These are phyloP conservation scores for Gracilariopsis chorda DNA, from an alignment of 23 red algal genomes.

Conservation along the genomic window DNA sequence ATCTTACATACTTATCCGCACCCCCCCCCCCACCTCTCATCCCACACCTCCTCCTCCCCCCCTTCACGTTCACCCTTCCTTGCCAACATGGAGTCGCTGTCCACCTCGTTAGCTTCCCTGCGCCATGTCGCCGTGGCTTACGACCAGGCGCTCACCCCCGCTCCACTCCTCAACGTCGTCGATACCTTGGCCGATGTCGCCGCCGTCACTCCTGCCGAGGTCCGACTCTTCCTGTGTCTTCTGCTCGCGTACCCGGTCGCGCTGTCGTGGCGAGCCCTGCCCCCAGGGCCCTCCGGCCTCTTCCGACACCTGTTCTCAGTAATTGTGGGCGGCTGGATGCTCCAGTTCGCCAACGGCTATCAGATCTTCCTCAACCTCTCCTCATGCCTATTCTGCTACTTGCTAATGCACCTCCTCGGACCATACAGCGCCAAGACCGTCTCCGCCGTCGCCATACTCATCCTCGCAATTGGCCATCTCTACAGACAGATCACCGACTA, in stretches of 20 bases:
- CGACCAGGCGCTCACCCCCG: slow-evolving; percentile 67
- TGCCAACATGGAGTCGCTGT: neutral
- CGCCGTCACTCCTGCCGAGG: slow-evolving; percentile 49
- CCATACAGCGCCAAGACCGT: slow-evolving; percentile 45
- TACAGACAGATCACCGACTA: slow-evolving; percentile 91
- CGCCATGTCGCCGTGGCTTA: slow-evolving; percentile 15
- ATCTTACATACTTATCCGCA: neutral
- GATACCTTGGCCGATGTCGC: slow-evolving; percentile 34
- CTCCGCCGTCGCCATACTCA: slow-evolving; percentile 55
- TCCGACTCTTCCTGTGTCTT: slow-evolving; percentile 67
- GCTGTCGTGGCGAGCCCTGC: slow-evolving; percentile 68
- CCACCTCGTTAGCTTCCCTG: neutral
- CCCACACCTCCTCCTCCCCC: neutral
- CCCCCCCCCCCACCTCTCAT: neutral
- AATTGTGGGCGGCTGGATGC: slow-evolving; percentile 77
- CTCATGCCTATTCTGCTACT: slow-evolving; percentile 67
- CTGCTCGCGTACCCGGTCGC: slow-evolving; percentile 68
- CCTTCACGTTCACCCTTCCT: neutral
- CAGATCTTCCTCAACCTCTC: slow-evolving; percentile 73
- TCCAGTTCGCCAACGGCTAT: slow-evolving; percentile 78
- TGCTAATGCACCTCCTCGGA: slow-evolving; percentile 52
- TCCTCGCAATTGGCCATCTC: slow-evolving; percentile 71
- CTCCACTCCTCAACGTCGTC: slow-evolving; percentile 45
- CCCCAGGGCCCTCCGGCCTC: slow-evolving; percentile 14
- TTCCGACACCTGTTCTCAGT: slow-evolving; percentile 78